Percentiles rank a stretch among this genome's conserved stretches.
These are phyloP conservation scores for Dactylellina parvicollis DNA, from an alignment of 2,329 filamentous ascomycete genomes.

Conservation along the genomic window DNA sequence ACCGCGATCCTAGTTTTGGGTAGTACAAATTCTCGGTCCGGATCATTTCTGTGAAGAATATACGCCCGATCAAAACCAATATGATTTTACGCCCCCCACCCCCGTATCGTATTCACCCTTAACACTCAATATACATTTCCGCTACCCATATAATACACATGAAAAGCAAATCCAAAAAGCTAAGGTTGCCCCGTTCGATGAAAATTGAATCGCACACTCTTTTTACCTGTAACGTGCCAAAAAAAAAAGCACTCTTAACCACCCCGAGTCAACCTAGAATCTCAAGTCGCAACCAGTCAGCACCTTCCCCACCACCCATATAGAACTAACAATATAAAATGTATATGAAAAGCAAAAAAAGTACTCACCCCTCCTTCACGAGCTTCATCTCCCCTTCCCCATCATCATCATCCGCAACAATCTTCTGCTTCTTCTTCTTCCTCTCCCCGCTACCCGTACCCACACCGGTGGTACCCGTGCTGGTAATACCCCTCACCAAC, in stretches of 20 bases:
- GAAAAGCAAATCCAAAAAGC: too few relatives aligned
- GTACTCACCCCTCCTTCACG: constrained; percentile 55
- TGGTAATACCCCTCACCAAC: constrained; percentile 56
- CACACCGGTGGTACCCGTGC: not conserved
- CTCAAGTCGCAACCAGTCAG: not conserved
- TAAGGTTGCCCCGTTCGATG: too few relatives aligned
- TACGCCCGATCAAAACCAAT: not conserved
- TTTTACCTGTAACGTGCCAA: not conserved
- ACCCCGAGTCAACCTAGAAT: constrained; percentile 34
- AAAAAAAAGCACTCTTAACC: constrained; percentile 3
- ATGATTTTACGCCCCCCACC: not conserved
- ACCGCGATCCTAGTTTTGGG: too few relatives aligned
- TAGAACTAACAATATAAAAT: not conserved
- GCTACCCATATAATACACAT: too few relatives aligned
- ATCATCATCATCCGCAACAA: constrained; percentile 38
- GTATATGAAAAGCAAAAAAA: not conserved
- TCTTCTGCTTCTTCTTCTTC: constrained; percentile 34
- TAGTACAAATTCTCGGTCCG: too few relatives aligned
- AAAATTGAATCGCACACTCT: too few relatives aligned
- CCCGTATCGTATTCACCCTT: too few relatives aligned
- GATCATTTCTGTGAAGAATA: too few relatives aligned
- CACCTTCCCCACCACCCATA: not conserved
- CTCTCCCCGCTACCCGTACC: not conserved
- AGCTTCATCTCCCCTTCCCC: constrained; percentile 54
- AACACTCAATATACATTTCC: not conserved